These are phyloP conservation scores for Pueraria montana DNA, from an alignment of 306 rosid genomes.

Conservation along the genomic window DNA sequence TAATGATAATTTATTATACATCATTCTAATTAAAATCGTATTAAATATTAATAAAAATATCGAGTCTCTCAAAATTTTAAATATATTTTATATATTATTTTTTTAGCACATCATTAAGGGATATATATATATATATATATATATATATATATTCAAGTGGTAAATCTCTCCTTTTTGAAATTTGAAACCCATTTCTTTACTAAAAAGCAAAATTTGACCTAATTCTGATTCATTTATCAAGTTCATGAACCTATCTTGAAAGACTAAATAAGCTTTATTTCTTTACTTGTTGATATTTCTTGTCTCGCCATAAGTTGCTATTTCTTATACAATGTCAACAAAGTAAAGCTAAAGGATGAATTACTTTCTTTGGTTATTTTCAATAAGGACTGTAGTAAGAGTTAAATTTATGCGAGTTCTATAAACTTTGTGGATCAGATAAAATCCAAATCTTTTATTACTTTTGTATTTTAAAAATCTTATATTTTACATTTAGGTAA, in stretches of 20 bases:
- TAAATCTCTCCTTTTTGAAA: background rate
- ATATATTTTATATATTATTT: background rate
- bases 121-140: background rate
- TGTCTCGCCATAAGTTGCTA: slow-evolving; percentile 26
- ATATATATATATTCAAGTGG: too few relatives aligned
- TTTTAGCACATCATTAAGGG: background rate
- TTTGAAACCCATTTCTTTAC: background rate
- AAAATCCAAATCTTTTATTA: too few relatives aligned
- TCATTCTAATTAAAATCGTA: background rate
- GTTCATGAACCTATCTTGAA: slow-evolving; percentile 19
- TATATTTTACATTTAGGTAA: background rate
- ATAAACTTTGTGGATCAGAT: too few relatives aligned
- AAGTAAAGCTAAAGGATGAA: background rate
- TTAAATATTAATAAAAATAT: background rate
- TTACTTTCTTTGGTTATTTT: background rate
- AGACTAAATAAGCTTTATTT: background rate
- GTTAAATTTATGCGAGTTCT: background rate
- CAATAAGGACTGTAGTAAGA: background rate
- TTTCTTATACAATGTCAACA: background rate
- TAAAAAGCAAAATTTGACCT: background rate
- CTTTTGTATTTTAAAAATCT: too few relatives aligned
- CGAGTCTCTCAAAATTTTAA: background rate
- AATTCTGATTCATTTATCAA: background rate
- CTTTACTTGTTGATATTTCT: background rate
- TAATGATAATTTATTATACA: background rate